A percentile compares a stretch with the other conserved stretches of the same genome.
These are phyloP conservation scores for Wickerhamiella lipophila DNA, from an alignment of 805 yeast species.

Conservation along the genomic window DNA sequence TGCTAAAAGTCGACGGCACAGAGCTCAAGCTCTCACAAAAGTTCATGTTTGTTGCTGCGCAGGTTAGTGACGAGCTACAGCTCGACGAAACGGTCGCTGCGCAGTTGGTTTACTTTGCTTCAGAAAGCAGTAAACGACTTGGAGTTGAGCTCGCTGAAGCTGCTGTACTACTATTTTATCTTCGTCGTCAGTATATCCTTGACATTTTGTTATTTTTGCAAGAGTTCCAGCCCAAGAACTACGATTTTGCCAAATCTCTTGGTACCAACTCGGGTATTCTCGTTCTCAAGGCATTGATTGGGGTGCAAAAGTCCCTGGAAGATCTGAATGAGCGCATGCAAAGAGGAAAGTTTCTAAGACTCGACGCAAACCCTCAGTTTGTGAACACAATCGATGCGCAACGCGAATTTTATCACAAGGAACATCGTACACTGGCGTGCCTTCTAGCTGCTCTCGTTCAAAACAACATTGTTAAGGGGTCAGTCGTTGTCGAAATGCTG, in stretches of 20 bases:
- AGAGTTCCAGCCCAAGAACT: slow-evolving; percentile 11
- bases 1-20: slow-evolving; percentile 38
- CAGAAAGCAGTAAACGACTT: slow-evolving; percentile 30
- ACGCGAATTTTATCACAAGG: slow-evolving; percentile 47
- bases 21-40: slow-evolving; percentile 51
- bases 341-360: slow-evolving; percentile 41
- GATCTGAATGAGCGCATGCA: slow-evolving; percentile 39
- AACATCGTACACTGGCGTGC: slow-evolving; percentile 63
- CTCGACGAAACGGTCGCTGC: slow-evolving; percentile 71
- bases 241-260: neutral
- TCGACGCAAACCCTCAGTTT: slow-evolving; percentile 33
- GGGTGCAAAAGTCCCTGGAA: slow-evolving; percentile 44
- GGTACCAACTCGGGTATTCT: slow-evolving; percentile 29
- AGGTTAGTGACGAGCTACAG: slow-evolving; percentile 50
- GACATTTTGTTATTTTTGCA: slow-evolving; percentile 29
- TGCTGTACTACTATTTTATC: slow-evolving; percentile 56
- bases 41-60: slow-evolving; percentile 48
- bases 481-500: slow-evolving; percentile 33
- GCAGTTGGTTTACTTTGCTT: slow-evolving; percentile 45
- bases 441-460: slow-evolving; percentile 42
- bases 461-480: slow-evolving; percentile 28
- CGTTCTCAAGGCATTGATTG: slow-evolving; percentile 42
- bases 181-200: slow-evolving; percentile 60
- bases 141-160: slow-evolving; percentile 26
- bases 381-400: slow-evolving; percentile 42